These are phyloP conservation scores for Phanerochaete sordida DNA, from an alignment of 768 basidiomycete species.

Conservation along the genomic window DNA sequence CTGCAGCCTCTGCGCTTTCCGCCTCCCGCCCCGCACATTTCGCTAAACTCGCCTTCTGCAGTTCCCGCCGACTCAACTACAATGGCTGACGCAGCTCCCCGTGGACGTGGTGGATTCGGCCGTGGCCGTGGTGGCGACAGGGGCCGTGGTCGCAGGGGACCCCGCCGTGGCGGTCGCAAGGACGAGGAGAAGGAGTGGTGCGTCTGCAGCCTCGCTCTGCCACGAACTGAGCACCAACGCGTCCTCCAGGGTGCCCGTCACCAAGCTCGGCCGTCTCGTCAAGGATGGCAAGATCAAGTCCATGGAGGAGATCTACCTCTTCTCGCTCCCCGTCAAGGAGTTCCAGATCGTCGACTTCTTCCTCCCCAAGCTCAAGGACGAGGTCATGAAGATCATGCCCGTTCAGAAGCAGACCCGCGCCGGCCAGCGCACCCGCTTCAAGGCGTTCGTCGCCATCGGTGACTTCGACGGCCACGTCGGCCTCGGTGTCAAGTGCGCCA, in stretches of 20 bases:
- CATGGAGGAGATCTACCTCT: slow-evolving; percentile 99
- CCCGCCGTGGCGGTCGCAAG: slow-evolving; percentile 95
- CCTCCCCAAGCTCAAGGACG: slow-evolving; percentile 98
- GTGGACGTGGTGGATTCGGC: slow-evolving; percentile 80
- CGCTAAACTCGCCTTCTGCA: slow-evolving; percentile 21
- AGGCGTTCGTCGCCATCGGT: slow-evolving; percentile 99
- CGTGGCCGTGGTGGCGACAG: slow-evolving; percentile 78
- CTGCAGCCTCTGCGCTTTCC: not conserved
- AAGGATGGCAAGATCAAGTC: slow-evolving; percentile 99
- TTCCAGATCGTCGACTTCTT: slow-evolving; percentile 99
- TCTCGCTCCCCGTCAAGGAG: slow-evolving; percentile 99
- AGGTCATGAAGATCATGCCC: slow-evolving; percentile 99
- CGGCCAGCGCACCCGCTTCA: slow-evolving; percentile 99
- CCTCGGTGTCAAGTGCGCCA: slow-evolving; percentile 99
- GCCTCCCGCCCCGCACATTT: not conserved
- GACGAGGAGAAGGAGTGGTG: slow-evolving; percentile 99
- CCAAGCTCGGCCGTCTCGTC: slow-evolving; percentile 97
- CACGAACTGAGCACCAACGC: slow-evolving; percentile 9
- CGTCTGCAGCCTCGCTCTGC: slow-evolving; percentile 20
- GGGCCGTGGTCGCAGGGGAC: slow-evolving; percentile 66
- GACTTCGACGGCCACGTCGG: slow-evolving; percentile 99
- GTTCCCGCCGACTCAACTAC: slow-evolving; percentile 19
- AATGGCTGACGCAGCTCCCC: slow-evolving; percentile 82
- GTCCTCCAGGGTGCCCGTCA: slow-evolving; percentile 79
- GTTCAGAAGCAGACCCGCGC: slow-evolving; percentile 99